Evolutionary conservation across 441 rosid species (phyloP), one percentile per base, ranked within the genome.

Genomic region (Populus trichocarpa): DNA sequence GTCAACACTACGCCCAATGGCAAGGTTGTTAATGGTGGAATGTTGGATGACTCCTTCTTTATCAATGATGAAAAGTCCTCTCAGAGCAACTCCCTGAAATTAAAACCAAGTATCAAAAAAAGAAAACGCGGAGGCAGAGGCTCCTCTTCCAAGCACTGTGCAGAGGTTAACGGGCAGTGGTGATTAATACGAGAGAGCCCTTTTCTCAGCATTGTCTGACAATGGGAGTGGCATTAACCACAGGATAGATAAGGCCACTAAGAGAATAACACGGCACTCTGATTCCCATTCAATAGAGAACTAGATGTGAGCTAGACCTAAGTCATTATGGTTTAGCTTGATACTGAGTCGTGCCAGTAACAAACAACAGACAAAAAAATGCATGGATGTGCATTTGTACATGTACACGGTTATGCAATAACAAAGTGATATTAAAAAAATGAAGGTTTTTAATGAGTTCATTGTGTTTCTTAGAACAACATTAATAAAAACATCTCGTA

Each of bases 31-130:
- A 81, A 91, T 92, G 81, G 99, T 90, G 28, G 93, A 89, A 85
- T 93, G 97, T 67, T 90, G 95, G 81, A 93, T 92, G 73, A 89
- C 88, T 81, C 97, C 97, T 81, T 92, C 97, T 86, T 92, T 94
- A 86, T 92, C 98, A 72, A 96, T 93, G 73, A 94, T 88, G 86
- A 96, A 94, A 14, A 94, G 96, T 9, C 96, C 94, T 77, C 99
- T 89, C 85, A 87, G 66, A 66, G 97, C 98, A 79, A 96, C 86
- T 78, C 98, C 97, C 97, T 92, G 79, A 76, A 73, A 26, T 74
- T 42, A 69, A 71, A 81, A 84, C 26, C 16, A 72, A 42, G 66
- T 9, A 30, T 30, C 32, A 30, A 30, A 30, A 30, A 30, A 30
- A 30, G 32, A 30, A 30, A 30, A 64, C 9, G 35, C 12, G 3